A percentile compares a stretch with the other conserved stretches of the same genome.
Conservation (phyloP, 768 basidiomycete genomes). For the Wakefieldia striispora region DNA sequence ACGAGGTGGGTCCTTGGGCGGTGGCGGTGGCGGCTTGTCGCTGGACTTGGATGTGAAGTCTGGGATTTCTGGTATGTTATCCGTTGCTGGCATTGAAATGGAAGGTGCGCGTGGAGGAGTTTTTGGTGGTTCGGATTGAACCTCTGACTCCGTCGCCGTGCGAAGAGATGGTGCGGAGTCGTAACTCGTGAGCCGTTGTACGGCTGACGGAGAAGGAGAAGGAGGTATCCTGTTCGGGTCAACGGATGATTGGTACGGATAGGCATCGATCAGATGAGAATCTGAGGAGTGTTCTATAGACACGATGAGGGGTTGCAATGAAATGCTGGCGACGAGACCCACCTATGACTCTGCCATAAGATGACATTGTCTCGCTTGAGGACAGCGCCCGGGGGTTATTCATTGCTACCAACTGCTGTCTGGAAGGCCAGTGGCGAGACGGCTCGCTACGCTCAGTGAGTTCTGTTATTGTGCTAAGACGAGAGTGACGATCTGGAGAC, state of each 20-base stretch:
- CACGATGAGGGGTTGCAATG: slow-evolving; percentile 3
- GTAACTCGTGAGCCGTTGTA: slow-evolving; percentile 56
- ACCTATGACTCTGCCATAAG: slow-evolving; percentile 67
- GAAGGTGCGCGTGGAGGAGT: slow-evolving; percentile 41
- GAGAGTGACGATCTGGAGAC: slow-evolving; percentile 31
- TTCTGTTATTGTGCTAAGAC: slow-evolving; percentile 67
- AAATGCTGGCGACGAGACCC: slow-evolving; percentile 18
- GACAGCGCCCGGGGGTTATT: slow-evolving; percentile 39
- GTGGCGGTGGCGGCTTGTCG: slow-evolving; percentile 24
- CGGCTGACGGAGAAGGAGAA: slow-evolving; percentile 67
- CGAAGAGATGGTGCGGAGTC: slow-evolving; percentile 56
- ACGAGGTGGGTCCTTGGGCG: slow-evolving; percentile 22
- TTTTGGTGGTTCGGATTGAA: slow-evolving; percentile 33
- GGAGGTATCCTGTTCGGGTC: slow-evolving; percentile 61
- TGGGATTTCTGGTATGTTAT: slow-evolving; percentile 54
- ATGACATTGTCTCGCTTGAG: slow-evolving; percentile 42
- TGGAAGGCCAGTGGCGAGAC: slow-evolving; percentile 47
- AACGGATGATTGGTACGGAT: slow-evolving; percentile 16
- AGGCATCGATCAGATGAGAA: neutral
- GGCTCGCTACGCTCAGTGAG: slow-evolving; percentile 62
- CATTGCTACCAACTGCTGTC: slow-evolving; percentile 38
- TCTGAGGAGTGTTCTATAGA: slow-evolving; percentile 19
- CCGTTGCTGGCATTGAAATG: slow-evolving; percentile 43
- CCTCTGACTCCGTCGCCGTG: slow-evolving; percentile 39
- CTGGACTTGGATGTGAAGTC: slow-evolving; percentile 51